Base-by-base conservation (phyloP, 352 stramenopile genomes). In the Thalassiosira ordinaria region DNA sequence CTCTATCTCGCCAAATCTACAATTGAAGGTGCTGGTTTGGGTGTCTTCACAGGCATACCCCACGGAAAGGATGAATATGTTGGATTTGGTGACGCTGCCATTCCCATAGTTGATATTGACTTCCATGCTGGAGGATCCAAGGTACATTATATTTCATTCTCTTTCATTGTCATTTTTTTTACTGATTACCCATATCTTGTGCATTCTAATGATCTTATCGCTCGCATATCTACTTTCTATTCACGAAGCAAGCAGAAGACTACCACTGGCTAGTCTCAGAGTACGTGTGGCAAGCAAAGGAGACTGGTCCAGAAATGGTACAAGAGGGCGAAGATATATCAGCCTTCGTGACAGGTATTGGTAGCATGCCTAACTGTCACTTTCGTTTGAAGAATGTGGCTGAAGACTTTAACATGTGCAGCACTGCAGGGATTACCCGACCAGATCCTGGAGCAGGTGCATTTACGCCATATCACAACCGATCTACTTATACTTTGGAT, bases 381-480 rank as follows among this genome's bases (percentile, higher is more conserved):
- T 70, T 78, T 47, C 41, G 69, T 5, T 59, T 78, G 29, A 70
- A 65, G 8, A 78, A 78, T 51, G 41, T 70, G 9, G 5, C 18
- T 4, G 59, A 71, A 27, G 41, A 33, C 0, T 51, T 46, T 0
- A 78, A 35, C 33, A 24, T 72, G 9, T 91, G 87, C 67, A 80
- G 89, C 73, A 86, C 74, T n/a, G 74, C 77, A 1, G 73, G 78
- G 3, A 68, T 88, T 11, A 74, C 70, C 18, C 64, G 73, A 14
- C 37, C 20, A 1, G 82, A 91, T 78, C 68, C 79, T 11, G 85
- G 82, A 33, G 76, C 75, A 24, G 85, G 85, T 44, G 85, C 82
- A 0, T 86, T 87, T 57, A 77, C 70, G 0, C 35, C 61, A 7
- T 85, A 87, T 66, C 18, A 64, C 33, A 59, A 74, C 62, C 59